Percentiles rank a stretch among this genome's conserved stretches.
phyloP scores from a whole-genome alignment of 2,329 filamentous ascomycete genomes.

The Alternaria burnsii region DNA sequence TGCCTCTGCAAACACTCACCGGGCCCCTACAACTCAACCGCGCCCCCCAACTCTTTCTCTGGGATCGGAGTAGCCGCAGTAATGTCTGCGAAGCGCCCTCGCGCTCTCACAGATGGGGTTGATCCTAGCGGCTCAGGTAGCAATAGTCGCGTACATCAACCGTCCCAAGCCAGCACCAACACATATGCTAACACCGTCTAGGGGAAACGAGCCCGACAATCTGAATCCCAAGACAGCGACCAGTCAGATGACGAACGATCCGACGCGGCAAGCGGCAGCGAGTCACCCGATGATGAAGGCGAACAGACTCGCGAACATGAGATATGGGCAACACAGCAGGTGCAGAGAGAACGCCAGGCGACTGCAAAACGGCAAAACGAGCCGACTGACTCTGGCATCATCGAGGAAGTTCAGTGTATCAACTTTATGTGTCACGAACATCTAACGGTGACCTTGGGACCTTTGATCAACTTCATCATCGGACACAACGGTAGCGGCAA shows the following conservation, averaged over 20 bases:
- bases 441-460: constrained; percentile 84
- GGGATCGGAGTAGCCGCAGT: constrained; percentile 17
- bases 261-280: constrained; percentile 15
- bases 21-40: neutral
- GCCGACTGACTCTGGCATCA: constrained; percentile 82
- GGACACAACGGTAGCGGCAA: constrained; percentile 98
- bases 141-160: constrained; percentile 32
- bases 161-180: neutral
- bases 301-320: constrained; percentile 31
- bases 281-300: constrained; percentile 25
- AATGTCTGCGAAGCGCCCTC: constrained; percentile 45
- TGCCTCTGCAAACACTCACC: constrained; percentile 10
- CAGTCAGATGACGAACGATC: constrained; percentile 23
- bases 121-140: constrained; percentile 18
- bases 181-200: constrained; percentile 26
- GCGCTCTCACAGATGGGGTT: constrained; percentile 32
- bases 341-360: constrained; percentile 34
- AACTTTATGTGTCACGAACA: constrained; percentile 97
- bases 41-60: neutral
- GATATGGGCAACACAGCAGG: constrained; percentile 42
- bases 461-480: constrained; percentile 96
- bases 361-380: constrained; percentile 62
- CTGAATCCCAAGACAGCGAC: constrained; percentile 33
- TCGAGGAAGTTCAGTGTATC: constrained; percentile 83
- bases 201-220: constrained; percentile 44